phyloP scores from a whole-genome alignment of 2,329 filamentous ascomycete genomes.

The Rutstroemia sp. region DNA sequence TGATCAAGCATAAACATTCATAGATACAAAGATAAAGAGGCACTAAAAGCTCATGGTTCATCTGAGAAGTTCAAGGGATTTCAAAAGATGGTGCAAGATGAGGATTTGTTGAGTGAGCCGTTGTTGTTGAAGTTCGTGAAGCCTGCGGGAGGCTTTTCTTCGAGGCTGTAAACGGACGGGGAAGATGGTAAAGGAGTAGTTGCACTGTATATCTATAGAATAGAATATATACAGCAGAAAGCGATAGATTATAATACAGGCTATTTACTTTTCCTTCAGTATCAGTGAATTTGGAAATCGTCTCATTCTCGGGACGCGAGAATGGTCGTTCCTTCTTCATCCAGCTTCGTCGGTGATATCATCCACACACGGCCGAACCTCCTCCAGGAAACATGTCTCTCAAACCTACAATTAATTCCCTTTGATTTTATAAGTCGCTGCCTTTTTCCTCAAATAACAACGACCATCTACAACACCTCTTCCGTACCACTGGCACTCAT shows the following conservation, averaged over 20 bases:
- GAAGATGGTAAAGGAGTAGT: neutral
- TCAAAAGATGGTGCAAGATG: constrained; percentile 18
- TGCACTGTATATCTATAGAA: neutral
- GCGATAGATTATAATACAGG: no score
- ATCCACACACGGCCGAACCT: no score
- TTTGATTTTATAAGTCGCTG: no score
- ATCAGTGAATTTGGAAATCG: no score
- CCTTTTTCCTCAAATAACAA: no score
- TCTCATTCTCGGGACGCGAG: no score
- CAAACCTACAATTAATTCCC: no score
- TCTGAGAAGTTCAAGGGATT: constrained; percentile 20
- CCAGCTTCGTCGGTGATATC: no score
- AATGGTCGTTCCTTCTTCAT: no score
- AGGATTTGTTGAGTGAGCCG: constrained; percentile 18
- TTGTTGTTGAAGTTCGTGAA: constrained; percentile 24
- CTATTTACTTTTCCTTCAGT: no score
- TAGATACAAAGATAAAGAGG: constrained; percentile 26
- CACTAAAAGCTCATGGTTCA: constrained; percentile 18
- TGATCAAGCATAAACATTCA: neutral
- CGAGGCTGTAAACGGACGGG: constrained; percentile 12
- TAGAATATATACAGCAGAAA: no score
- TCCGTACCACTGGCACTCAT: neutral
- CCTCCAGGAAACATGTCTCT: no score
- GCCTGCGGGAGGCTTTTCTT: constrained; percentile 22
- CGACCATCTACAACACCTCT: neutral